Percentiles rank a stretch among this genome's conserved stretches.
Conservation (phyloP, 495 filamentous ascomycete genomes). For the Lindgomyces ingoldianus region DNA sequence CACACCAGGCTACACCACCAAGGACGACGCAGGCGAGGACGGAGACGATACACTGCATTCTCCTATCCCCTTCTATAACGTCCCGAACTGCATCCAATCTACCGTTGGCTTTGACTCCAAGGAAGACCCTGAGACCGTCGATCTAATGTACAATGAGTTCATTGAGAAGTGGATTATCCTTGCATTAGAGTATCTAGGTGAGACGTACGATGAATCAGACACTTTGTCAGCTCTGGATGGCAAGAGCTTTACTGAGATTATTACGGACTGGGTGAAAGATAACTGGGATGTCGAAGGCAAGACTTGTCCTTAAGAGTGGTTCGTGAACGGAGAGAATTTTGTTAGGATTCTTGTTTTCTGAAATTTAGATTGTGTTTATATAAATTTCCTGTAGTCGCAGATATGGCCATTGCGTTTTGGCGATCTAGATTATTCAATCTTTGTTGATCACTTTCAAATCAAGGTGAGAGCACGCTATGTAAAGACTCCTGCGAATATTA, state of each 20-base stretch:
- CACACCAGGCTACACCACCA: slow-evolving; percentile 80
- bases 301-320: slow-evolving; percentile 17
- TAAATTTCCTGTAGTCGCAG: too few species aligned
- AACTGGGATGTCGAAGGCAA: slow-evolving; percentile 61
- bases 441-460: too few species aligned
- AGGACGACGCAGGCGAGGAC: slow-evolving; percentile 78
- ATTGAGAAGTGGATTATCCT: slow-evolving; percentile 75
- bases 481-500: too few species aligned
- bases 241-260: slow-evolving; percentile 68
- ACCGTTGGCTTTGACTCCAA: slow-evolving; percentile 55
- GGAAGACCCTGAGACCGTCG: slow-evolving; percentile 63
- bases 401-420: too few species aligned
- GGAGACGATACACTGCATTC: slow-evolving; percentile 90
- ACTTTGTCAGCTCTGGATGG: slow-evolving; percentile 67
- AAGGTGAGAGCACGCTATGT: too few species aligned
- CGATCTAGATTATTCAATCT: too few species aligned
- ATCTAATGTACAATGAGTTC: slow-evolving; percentile 89
- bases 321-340: too few species aligned
- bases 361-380: too few species aligned
- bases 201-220: slow-evolving; percentile 59
- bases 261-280: slow-evolving; percentile 74
- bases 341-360: too few species aligned
- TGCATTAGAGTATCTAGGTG: slow-evolving; percentile 67
- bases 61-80: slow-evolving; percentile 68
- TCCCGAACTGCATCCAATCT: slow-evolving; percentile 81